Conservation (phyloP, 306 rosid species). For the Quillaja saponaria region DNA sequence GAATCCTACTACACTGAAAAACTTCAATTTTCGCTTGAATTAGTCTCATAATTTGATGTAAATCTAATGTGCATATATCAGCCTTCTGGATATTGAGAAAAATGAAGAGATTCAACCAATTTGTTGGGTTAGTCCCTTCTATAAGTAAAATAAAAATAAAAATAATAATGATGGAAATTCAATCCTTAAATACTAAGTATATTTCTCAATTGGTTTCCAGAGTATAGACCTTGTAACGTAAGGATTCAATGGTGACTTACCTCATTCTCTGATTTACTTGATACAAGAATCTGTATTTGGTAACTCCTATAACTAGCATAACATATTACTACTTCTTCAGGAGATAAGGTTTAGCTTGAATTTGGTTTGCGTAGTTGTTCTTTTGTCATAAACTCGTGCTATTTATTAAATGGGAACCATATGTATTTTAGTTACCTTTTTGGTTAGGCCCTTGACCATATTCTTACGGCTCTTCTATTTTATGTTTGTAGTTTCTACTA, state of each 20-base stretch:
- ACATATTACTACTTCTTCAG: neutral
- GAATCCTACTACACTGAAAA: neutral
- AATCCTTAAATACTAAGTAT: neutral
- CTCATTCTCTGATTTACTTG: slow-evolving; percentile 8
- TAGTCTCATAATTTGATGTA: neutral
- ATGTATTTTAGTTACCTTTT: slow-evolving; percentile 9
- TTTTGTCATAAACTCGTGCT: neutral
- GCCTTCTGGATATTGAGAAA: neutral
- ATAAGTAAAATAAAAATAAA: no score
- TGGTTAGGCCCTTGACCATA: neutral
- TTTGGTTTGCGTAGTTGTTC: neutral
- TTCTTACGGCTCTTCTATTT: neutral
- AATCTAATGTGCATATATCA: neutral
- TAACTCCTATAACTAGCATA: neutral
- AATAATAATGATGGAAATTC: neutral
- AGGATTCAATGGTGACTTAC: neutral
- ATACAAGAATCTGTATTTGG: slow-evolving; percentile 1
- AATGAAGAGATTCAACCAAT: neutral
- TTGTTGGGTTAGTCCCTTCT: neutral
- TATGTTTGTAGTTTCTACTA: no score
- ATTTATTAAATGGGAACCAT: no score
- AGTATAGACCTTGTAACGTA: neutral
- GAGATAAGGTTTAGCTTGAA: neutral
- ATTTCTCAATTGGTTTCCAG: neutral
- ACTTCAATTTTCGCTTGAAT: neutral